phyloP scores from a whole-genome alignment of 805 yeast genomes.

The Spathaspora arborariae region DNA sequence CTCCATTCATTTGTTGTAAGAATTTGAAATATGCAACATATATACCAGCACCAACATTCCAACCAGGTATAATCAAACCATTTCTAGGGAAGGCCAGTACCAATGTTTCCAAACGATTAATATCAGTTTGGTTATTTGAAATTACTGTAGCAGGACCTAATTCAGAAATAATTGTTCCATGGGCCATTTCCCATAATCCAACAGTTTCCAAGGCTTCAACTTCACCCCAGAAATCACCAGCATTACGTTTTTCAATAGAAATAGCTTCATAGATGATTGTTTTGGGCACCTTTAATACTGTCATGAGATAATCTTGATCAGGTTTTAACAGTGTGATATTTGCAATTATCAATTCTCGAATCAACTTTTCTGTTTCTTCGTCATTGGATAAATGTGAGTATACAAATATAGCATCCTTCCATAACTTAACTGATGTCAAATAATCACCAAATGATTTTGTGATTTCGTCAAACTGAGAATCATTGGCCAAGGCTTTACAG shows the following conservation, averaged over 20 bases:
- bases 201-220: conserved; percentile 63
- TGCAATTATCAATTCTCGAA: conserved; percentile 33
- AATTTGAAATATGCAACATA: conserved; percentile 48
- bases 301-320: conserved; percentile 34
- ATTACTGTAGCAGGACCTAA: conserved; percentile 76
- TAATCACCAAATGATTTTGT: conserved; percentile 42
- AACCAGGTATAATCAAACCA: conserved; percentile 38
- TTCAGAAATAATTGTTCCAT: conserved; percentile 44
- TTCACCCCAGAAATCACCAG: conserved; percentile 54
- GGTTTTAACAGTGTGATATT: conserved; percentile 29
- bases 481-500: conserved; percentile 35
- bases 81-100: conserved; percentile 41
- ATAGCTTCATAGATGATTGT: conserved; percentile 50
- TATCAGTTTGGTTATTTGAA: conserved; percentile 35
- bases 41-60: conserved; percentile 58
- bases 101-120: conserved; percentile 35
- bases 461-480: conserved; percentile 21
- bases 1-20: conserved; percentile 6
- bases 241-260: conserved; percentile 51
- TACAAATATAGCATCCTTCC: conserved; percentile 61
- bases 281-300: conserved; percentile 45
- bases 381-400: conserved; percentile 55
- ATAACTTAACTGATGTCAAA: conserved; percentile 43
- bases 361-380: conserved; percentile 34
- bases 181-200: conserved; percentile 58